These are phyloP conservation scores for Cucumis melo DNA, from an alignment of 306 rosid genomes.

Conservation along the genomic window DNA sequence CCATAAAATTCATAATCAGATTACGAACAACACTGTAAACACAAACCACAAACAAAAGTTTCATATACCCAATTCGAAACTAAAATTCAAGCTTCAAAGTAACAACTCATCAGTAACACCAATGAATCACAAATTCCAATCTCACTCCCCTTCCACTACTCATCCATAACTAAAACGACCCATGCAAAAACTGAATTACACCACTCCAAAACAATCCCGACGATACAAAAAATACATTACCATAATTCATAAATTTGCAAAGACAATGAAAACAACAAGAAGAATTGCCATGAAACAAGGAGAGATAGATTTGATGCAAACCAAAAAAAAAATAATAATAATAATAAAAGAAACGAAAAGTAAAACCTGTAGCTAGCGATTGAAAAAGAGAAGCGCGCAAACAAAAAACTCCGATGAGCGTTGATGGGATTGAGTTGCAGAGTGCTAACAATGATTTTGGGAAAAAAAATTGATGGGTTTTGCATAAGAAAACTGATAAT, in stretches of 20 bases:
- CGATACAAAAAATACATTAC: neutral
- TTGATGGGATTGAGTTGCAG: neutral
- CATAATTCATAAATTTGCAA: neutral
- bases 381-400: neutral
- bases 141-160: neutral
- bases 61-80: neutral
- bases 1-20: neutral
- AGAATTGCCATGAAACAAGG: neutral
- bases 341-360: neutral
- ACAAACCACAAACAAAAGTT: neutral
- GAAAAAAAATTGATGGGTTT: neutral
- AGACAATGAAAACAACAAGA: neutral
- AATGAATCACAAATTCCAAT: neutral
- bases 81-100: neutral
- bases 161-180: neutral
- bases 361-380: slow-evolving; percentile 1
- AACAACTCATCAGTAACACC: neutral
- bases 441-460: neutral
- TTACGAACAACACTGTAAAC: neutral
- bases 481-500: neutral
- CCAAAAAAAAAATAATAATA: neutral
- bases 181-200: neutral
- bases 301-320: neutral
- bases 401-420: neutral
- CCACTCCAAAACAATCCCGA: neutral